Base-by-base conservation (phyloP, 352 stramenopile species). In the Globisporangium sylvaticum region DNA sequence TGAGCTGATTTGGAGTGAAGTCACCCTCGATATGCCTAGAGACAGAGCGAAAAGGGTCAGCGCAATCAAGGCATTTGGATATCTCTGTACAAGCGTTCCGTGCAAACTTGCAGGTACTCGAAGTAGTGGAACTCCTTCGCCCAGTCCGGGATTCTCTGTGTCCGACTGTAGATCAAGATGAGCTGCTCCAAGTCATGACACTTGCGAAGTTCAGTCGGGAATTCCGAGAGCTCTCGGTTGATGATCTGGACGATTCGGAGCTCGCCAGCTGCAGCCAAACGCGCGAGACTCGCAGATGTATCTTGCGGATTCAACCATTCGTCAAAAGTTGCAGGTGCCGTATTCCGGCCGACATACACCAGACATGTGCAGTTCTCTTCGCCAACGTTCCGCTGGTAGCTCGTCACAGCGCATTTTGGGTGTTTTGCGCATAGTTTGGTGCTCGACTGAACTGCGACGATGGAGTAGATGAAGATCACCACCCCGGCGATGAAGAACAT, bases 241-340 rank as follows among this genome's bases (percentile, higher is more conserved):
- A 75, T 67, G 55, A 78, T 71, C 48, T 78, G 65, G 3, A 75
- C 32, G 22, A 69, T 65, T n/a, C 66, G 42, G 1, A 75, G 48
- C 27, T 70, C 24, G 1, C 71, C 71, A 31, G 63, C 22, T 14
- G 42, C 24, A 18, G 71, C 71, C 0, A 72, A 18, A 2, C 7
- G 44, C 18, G 42, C 60, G 4, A 77, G 60, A 4, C 63, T 63
- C 22, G 44, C 42, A 0, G 60, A 67, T 9, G 32, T 58, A 31
- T 77, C 68, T 2, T 32, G 4, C 0, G 71, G 68, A 20, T 66
- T 14, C 4, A 67, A 27, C 68, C 71, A 78, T 15, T 72, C 57
- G 24, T 31, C 54, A 20, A 67, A 68, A 1, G 46, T 66, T 15
- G 46, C 59, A 7, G 66, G 3, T 15, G 32, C 31, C 9, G 37